A percentile compares a stretch with the other conserved stretches of the same genome.
Conservation (phyloP, 164 flowering plant genomes). For the Umbilicus rupestris region DNA sequence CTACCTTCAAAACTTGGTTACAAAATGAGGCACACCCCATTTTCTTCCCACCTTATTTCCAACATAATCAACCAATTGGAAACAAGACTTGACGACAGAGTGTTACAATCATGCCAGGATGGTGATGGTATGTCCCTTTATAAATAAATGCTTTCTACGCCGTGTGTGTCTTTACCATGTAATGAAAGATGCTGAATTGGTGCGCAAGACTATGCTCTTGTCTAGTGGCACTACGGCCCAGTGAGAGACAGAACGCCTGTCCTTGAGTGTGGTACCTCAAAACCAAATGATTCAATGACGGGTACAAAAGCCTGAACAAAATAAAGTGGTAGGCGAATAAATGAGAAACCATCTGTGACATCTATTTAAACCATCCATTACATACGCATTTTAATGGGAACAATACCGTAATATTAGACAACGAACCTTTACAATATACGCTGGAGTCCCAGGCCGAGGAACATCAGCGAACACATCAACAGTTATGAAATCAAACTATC, state of each 20-base stretch:
- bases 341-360: neutral
- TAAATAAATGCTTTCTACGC: slow-evolving; percentile 65
- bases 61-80: neutral
- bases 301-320: slow-evolving; percentile 78
- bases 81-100: neutral
- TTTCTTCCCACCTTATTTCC: neutral
- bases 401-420: neutral
- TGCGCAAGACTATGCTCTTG: slow-evolving; percentile 82
- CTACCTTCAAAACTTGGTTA: too few relatives aligned
- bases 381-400: neutral
- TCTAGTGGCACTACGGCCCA: slow-evolving; percentile 98
- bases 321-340: neutral
- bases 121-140: neutral
- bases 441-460: slow-evolving; percentile 96
- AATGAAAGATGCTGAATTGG: slow-evolving; percentile 94
- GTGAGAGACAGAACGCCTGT: slow-evolving; percentile 80
- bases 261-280: slow-evolving; percentile 99
- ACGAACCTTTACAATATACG: slow-evolving; percentile 88
- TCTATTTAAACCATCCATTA: neutral
- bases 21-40: slow-evolving; percentile 99
- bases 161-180: slow-evolving; percentile 98
- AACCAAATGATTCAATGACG: slow-evolving; percentile 96
- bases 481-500: too few relatives aligned
- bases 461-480: slow-evolving; percentile 19
- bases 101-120: neutral